These are phyloP conservation scores for Schoenoplectus triqueter DNA, from an alignment of 202 grass and related monocot species.

Conservation along the genomic window DNA sequence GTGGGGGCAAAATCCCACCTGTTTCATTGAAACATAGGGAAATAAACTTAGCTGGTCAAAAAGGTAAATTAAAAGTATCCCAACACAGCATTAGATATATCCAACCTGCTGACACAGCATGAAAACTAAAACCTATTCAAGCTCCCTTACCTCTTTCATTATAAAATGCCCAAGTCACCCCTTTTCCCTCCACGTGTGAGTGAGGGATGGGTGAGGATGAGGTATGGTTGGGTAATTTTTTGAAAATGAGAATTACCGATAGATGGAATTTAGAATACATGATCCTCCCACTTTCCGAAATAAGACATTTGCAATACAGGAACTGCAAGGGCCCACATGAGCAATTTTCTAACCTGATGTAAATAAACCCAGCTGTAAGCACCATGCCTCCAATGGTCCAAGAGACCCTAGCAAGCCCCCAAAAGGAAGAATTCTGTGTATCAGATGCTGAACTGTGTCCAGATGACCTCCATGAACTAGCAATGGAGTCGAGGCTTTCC, in stretches of 20 bases:
- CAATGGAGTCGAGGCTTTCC: constrained; percentile 78
- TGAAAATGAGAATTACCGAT: neutral
- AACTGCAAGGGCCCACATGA: neutral
- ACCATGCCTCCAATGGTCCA: constrained; percentile 99
- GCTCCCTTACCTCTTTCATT: neutral
- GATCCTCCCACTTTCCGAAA: no score
- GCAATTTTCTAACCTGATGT: constrained; percentile 60
- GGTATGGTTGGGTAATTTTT: neutral
- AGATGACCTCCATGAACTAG: constrained; percentile 65
- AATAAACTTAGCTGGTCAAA: neutral
- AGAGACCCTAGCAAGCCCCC: constrained; percentile 63
- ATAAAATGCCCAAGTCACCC: neutral
- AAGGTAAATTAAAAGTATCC: neutral
- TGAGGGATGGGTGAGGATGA: neutral
- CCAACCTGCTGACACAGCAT: neutral
- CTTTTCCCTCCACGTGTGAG: neutral
- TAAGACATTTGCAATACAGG: neutral
- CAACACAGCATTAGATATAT: neutral
- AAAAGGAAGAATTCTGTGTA: constrained; percentile 49
- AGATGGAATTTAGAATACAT: neutral
- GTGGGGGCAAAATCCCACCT: no score
- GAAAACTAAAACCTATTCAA: neutral
- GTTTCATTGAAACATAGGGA: no score
- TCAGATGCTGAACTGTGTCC: constrained; percentile 53
- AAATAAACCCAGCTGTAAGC: constrained; percentile 76